Evolutionary conservation across 768 basidiomycete species (phyloP), one percentile per base, ranked within the genome.

Genomic region (Lentinus brumalis): DNA sequence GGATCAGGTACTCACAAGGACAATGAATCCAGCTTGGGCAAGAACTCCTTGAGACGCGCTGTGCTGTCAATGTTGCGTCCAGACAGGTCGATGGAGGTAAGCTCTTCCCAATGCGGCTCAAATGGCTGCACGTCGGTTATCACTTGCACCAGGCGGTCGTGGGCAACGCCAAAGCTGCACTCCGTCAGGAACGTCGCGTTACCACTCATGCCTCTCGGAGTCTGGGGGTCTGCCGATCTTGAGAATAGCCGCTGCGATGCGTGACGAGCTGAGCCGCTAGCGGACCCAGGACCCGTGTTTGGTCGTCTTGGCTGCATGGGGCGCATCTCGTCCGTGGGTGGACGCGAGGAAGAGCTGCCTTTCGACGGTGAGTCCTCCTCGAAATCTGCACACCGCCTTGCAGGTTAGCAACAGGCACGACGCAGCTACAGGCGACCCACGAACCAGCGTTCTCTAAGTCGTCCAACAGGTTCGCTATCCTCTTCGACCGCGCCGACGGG

Each of bases 101-200:
- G 75, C 42, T 83, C 79, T 67, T 98, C 96, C 97, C 97, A 99
- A 70, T 92, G 82, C 26, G 96, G 94, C 70, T 95, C 93, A 74
- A 92, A 97, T 18, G 96, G 94, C 70, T 95, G 89, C 12, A 95
- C 86, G 68, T 98, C 95, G 45, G 96, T 98, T 70, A 99, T 93
- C 67, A 92, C 87, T 72, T 92, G 86, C 2, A 98, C 89, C 5
- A 99, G 83, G 47, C 85, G 84, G 71, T 98, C 96, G 68, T 93
- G 92, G n/a, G 94, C 84, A 46, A 98, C 87, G 15, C 86, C 94
- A 71, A 99, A 99, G 44, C 96, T 98, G 71, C 96, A 98, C 71
- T 98, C 96, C 11, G 96, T 98, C 64, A 98, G 79, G 77, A 89
- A 96, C 0, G 89, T 90, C 9, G 79, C 82, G 64, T 89, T 79